phyloP scores from a whole-genome alignment of 2,329 filamentous ascomycete species.

The Aphanoascus verrucosus region DNA sequence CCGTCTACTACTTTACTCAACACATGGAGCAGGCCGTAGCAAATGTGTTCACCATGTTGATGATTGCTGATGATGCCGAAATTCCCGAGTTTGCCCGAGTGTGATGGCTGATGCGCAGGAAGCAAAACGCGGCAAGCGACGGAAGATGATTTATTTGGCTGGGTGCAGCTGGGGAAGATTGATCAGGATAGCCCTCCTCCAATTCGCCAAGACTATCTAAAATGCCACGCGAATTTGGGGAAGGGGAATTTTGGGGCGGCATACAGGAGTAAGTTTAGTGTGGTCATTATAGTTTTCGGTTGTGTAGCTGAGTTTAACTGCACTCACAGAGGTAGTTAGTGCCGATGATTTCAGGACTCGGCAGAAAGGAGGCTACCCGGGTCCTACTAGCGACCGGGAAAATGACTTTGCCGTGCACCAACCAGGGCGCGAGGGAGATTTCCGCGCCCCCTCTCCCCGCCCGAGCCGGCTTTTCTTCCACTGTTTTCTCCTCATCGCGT shows the following conservation, averaged over 20 bases:
- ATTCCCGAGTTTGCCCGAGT: background rate
- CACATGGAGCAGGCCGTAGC: too few relatives aligned
- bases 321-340: too few relatives aligned
- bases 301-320: too few relatives aligned
- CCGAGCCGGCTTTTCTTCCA: too few relatives aligned
- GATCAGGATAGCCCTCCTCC: background rate
- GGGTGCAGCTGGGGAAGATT: background rate
- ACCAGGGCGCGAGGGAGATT: background rate
- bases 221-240: background rate
- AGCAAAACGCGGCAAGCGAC: conserved; percentile 1
- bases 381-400: background rate
- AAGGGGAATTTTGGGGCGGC: too few relatives aligned
- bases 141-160: background rate
- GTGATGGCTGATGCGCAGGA: background rate
- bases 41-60: too few relatives aligned
- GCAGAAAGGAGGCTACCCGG: background rate
- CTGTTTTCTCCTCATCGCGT: too few relatives aligned
- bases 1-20: too few relatives aligned
- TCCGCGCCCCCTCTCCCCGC: too few relatives aligned
- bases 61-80: background rate
- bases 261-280: too few relatives aligned
- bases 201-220: background rate
- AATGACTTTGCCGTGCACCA: conserved; percentile 3
- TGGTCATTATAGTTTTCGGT: too few relatives aligned
- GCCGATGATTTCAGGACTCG: background rate